These are phyloP conservation scores for Catenaria anguillulae DNA, from an alignment of 371 early-diverging fungal species.

Conservation along the genomic window DNA sequence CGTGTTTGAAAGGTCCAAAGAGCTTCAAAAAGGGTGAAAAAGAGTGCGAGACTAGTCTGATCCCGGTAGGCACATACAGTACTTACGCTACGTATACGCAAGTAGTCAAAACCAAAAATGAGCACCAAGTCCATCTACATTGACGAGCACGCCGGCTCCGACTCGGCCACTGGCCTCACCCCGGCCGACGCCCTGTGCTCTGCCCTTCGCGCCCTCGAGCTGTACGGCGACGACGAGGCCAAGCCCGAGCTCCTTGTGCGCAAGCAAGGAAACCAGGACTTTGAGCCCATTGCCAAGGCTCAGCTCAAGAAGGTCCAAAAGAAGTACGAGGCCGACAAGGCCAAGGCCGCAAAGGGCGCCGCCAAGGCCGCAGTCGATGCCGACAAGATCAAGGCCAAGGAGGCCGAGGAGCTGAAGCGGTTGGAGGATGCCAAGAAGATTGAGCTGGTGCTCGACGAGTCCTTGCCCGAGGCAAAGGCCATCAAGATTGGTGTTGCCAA, in stretches of 20 bases:
- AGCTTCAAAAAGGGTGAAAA: no score
- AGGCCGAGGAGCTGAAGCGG: conserved; percentile 53
- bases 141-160: conserved; percentile 56
- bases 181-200: conserved; percentile 48
- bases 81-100: no score
- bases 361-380: conserved; percentile 56
- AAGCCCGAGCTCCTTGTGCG: conserved; percentile 23
- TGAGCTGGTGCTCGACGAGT: conserved; percentile 52
- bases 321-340: conserved; percentile 21
- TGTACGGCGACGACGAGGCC: conserved; percentile 34
- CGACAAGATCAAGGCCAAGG: conserved; percentile 47
- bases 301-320: conserved; percentile 75
- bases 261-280: conserved; percentile 53
- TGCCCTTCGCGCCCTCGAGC: conserved; percentile 45
- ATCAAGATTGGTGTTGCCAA: conserved; percentile 64
- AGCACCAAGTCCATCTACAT: conserved; percentile 25
- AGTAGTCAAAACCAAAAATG: no score
- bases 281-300: conserved; percentile 61
- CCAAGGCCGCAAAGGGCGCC: conserved; percentile 56
- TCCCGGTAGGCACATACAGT: no score
- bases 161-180: conserved; percentile 45
- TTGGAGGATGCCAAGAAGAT: conserved; percentile 75
- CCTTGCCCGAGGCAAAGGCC: conserved; percentile 58
- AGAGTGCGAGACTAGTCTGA: no score
- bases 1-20: no score